phyloP scores from a whole-genome alignment of 305 asterid species.

The Fraxinus sp. region DNA sequence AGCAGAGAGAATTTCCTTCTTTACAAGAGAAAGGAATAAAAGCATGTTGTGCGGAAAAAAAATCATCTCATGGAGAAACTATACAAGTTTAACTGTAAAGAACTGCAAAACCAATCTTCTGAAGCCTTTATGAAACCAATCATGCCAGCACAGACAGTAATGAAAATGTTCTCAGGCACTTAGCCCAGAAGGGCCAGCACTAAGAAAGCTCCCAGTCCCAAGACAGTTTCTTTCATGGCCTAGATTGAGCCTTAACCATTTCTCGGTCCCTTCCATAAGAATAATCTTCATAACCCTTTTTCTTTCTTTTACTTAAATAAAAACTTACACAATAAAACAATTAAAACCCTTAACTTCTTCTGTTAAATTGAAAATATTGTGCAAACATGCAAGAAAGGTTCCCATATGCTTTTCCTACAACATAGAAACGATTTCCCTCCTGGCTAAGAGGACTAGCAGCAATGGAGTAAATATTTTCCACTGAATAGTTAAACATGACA shows the following conservation, averaged over 20 bases:
- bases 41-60: slow-evolving; percentile 11
- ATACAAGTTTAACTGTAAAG: not conserved
- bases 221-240: slow-evolving; percentile 11
- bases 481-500: not conserved
- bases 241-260: not conserved
- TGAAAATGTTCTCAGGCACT: slow-evolving; percentile 5
- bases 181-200: not conserved
- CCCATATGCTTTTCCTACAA: slow-evolving; percentile 13
- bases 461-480: slow-evolving; percentile 12
- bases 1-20: not conserved
- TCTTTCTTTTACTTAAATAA: not conserved
- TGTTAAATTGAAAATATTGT: not conserved
- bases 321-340: slow-evolving; percentile 8
- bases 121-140: not conserved
- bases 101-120: not conserved
- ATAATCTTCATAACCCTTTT: slow-evolving; percentile 4
- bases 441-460: slow-evolving; percentile 8
- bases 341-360: slow-evolving; percentile 12
- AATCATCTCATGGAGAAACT: slow-evolving; percentile 16
- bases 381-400: not conserved
- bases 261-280: not conserved
- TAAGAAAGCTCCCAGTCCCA: slow-evolving; percentile 4
- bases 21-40: not conserved
- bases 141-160: not conserved
- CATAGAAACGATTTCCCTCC: slow-evolving; percentile 16